Evolutionary conservation across 257 asterid genomes (phyloP), one percentile per base, ranked within the genome.

Genomic region (Salvia miltiorrhiza): DNA sequence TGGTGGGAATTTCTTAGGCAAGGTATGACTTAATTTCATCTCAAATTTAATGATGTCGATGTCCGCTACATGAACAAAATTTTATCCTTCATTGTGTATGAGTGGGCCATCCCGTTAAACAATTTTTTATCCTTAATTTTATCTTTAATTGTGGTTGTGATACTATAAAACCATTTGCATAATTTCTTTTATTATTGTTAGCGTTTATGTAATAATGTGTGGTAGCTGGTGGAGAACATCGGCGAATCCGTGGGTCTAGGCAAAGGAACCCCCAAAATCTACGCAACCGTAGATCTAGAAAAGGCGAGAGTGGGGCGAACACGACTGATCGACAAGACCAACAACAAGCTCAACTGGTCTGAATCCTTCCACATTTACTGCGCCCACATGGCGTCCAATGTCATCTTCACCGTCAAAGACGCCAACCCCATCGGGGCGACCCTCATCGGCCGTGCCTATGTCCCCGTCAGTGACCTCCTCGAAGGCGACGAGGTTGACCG

Each of bases 301-400:
- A 88, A 86, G 80, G 83, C 91, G 9, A 81, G 95, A 67, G 95
- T 88, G 45, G 97, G 95, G 33, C 67, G 93, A 67, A 90, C 93
- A 14, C 78, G 92, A 73, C 32, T 73, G 81, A 74, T 88, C 24
- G 91, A 90, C 44, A 77, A 83, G 37, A 87, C 83, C 56, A 83
- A 95, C 33, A 76, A 72, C 63, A 84, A 77, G 55, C 97, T 92
- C 0, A 80, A 37, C 75, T 90, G 97, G 91, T 23, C 80, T 0
- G 92, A 88, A 73, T 88, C 95, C 9, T 90, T 88, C 68, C 95
- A 90, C 71, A 79, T 90, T 8, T 90, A 90, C 77, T 86, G 95
- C 72, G 93, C 83, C 1, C 97, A 88, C 65, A 54, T 16, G 69
- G 95, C 93, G 41, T 82, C 89, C 12, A 79, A 81, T 62, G 86